Conservation (phyloP, 1,284 basidiomycete genomes). For the Sanghuangporus weigelae region DNA sequence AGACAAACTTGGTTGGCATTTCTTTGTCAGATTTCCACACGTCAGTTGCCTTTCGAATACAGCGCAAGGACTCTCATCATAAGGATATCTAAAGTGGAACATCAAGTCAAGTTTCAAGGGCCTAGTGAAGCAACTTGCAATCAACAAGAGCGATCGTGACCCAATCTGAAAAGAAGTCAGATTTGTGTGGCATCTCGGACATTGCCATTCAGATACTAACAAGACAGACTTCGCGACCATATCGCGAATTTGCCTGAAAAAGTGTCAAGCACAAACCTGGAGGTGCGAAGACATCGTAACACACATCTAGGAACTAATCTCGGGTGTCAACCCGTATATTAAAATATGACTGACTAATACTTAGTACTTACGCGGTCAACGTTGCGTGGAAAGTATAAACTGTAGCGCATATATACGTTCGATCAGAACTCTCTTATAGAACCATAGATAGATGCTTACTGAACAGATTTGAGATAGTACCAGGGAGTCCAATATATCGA, state of each 20-base stretch:
- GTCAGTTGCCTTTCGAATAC: not conserved
- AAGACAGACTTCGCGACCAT: not conserved
- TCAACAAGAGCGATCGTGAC: not conserved
- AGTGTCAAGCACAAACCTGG: not conserved
- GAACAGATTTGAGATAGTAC: not conserved
- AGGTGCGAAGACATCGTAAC: not conserved
- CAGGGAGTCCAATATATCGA: conserved; percentile 6
- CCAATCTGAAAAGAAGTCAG: not conserved
- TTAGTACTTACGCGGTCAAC: not conserved
- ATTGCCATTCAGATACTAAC: not conserved
- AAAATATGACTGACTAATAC: not conserved
- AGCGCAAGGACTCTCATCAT: not conserved
- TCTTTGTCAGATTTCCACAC: not conserved
- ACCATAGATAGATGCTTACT: not conserved
- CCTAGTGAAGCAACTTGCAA: not conserved
- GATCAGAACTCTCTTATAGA: not conserved
- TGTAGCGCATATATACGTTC: not conserved
- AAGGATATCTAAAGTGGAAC: not conserved
- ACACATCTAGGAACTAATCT: not conserved
- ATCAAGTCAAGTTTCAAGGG: too few relatives aligned
- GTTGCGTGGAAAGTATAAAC: not conserved
- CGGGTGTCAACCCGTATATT: not conserved
- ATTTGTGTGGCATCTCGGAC: not conserved
- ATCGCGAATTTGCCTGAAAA: not conserved
- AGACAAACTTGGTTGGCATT: not conserved